These are phyloP conservation scores for Paramecium caudatum DNA, from an alignment of 73 alveolate genomes.

Conservation along the genomic window DNA sequence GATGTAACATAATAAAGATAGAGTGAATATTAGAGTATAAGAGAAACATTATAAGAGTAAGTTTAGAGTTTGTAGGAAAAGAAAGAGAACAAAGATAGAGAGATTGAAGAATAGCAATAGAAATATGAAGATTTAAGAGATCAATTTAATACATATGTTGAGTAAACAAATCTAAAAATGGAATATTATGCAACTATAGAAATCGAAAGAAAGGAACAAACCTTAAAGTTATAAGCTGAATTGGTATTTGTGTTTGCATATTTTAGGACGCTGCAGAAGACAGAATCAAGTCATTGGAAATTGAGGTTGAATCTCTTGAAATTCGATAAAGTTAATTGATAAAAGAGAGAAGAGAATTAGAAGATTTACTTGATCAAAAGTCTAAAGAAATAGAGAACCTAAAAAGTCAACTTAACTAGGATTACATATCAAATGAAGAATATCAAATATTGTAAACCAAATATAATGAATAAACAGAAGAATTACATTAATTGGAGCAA, in stretches of 20 bases:
- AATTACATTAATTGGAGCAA: constrained; percentile 31
- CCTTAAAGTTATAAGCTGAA: constrained; percentile 1
- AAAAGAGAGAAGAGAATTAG: constrained; percentile 56
- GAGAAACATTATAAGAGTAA: constrained; percentile 14
- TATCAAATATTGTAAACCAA: background rate
- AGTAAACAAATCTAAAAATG: background rate
- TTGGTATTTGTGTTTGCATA: background rate
- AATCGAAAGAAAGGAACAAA: background rate
- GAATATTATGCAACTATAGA: constrained; percentile 18
- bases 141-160: background rate
- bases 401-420: constrained; percentile 18
- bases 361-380: constrained; percentile 17
- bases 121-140: constrained; percentile 14
- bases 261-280: constrained; percentile 22
- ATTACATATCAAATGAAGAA: constrained; percentile 58
- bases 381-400: constrained; percentile 1
- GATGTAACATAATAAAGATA: background rate
- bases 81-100: background rate
- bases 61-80: constrained; percentile 44
- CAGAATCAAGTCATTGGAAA: background rate
- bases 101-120: background rate
- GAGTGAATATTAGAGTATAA: constrained; percentile 33
- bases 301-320: background rate
- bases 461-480: constrained; percentile 18
- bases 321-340: background rate